Base-by-base conservation (phyloP, 1,284 basidiomycete genomes). In the Coniophora puteana region DNA sequence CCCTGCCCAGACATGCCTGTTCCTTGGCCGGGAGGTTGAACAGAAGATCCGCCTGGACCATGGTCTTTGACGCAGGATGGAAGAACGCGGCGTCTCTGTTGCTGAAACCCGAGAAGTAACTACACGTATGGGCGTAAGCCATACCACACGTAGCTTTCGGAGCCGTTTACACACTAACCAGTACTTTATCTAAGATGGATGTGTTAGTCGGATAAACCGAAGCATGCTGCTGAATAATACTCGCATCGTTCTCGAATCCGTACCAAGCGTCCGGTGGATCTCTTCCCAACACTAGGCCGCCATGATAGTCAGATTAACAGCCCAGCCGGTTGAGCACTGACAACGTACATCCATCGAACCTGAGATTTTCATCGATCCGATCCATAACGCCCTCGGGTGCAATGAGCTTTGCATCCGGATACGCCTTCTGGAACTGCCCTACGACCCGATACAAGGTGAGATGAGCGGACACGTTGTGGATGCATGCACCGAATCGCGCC, bases 61-160 rank as follows among this genome's bases (percentile, higher is more conserved):
- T 67, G 0, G 87, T 83, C 58, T 83, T 89, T 12, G 82, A 86
- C 0, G 80, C 74, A 12, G 71, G 66, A 58, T 98, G 95, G 47
- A 89, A 76, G 61, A 94, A 96, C 0, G 90, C 90, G 13, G 96
- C 79, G 48, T 97, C 95, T 58, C 91, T 83, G 61, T 93, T 94
- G 51, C 69, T 69, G 62, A 87, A 83, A 0, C 90, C 87, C 11
- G 87, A 74, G 55, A 95, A 93, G 59, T 85, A 89, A 55, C 83
- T 90, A 30, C 11, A 13, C 32, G 1, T 25, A 36, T 16, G 6
- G 7, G 32, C 16, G 17, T 3, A 22, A n/a, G 17, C 27, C 22
- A 25, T 11, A 25, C 29, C 7, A 8, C 5, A 20, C 18, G 25
- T 13, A 32, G 21, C 26, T 11, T 12, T 18, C 8, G 6, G 35